phyloP scores from a whole-genome alignment of 163 green algal species.

The Picocystis sp. region DNA sequence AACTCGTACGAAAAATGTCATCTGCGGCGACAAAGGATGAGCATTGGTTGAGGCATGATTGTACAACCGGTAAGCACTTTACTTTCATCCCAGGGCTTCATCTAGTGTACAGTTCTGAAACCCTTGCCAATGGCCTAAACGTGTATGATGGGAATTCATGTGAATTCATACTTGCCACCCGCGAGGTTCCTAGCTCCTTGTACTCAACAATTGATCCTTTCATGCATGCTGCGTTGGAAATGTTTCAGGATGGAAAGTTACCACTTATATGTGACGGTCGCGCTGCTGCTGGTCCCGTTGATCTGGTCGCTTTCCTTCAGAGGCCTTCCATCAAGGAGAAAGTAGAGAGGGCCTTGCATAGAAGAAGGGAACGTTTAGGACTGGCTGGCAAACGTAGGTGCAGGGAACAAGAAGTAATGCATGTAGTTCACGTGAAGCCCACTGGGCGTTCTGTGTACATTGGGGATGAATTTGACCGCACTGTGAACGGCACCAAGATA shows the following conservation, averaged over 20 bases:
- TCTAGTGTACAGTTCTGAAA: too few species aligned
- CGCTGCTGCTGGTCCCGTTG: slow-evolving; percentile 15
- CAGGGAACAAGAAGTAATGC: background rate
- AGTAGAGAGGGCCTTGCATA: slow-evolving; percentile 7
- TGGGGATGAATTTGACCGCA: slow-evolving; percentile 16
- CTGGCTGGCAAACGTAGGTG: background rate
- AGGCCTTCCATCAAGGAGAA: slow-evolving; percentile 8
- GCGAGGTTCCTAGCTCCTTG: too few species aligned
- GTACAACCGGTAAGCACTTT: too few species aligned
- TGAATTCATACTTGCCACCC: too few species aligned
- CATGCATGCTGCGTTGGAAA: too few species aligned
- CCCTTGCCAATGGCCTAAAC: too few species aligned
- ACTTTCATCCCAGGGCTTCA: too few species aligned
- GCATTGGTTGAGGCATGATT: too few species aligned
- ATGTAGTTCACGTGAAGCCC: slow-evolving; percentile 18
- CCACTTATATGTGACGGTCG: slow-evolving; percentile 16
- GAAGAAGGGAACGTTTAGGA: background rate
- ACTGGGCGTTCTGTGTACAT: slow-evolving; percentile 15
- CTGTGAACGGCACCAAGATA: slow-evolving; percentile 12
- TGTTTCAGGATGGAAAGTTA: slow-evolving; percentile 5
- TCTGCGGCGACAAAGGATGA: too few species aligned
- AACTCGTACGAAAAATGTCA: too few species aligned
- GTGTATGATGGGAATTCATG: too few species aligned
- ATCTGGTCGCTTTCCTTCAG: slow-evolving; percentile 19
- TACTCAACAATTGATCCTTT: too few species aligned